Conservation (phyloP, 2,329 filamentous ascomycete genomes). For the Coniochaeta ligniaria region DNA sequence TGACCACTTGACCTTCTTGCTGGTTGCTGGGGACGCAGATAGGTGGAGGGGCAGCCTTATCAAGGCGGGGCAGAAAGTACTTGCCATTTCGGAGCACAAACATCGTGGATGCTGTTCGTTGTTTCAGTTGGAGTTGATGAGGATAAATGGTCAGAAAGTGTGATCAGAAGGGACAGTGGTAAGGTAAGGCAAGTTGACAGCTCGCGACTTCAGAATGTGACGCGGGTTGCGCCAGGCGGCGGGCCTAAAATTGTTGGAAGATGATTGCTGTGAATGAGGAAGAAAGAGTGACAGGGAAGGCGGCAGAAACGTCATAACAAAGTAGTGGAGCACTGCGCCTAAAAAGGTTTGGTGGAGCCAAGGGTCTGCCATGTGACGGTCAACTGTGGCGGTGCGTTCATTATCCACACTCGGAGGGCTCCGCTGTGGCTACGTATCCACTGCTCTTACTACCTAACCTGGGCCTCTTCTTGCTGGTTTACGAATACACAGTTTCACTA, state of each 20-base stretch:
- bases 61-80: slow-evolving; percentile 12
- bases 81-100: slow-evolving; percentile 35
- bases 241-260: background rate
- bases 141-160: background rate
- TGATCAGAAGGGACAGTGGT: background rate
- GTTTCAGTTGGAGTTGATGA: background rate
- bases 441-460: too few species aligned
- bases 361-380: too few species aligned
- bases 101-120: slow-evolving; percentile 19
- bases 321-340: background rate
- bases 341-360: too few species aligned
- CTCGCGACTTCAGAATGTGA: background rate
- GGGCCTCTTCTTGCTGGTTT: too few species aligned
- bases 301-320: background rate
- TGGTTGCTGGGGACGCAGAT: slow-evolving; percentile 40
- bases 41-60: slow-evolving; percentile 1
- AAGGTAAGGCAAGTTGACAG: background rate
- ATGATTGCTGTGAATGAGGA: background rate
- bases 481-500: too few species aligned
- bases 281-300: background rate
- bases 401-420: too few species aligned
- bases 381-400: too few species aligned
- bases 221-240: background rate
- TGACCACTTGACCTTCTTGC: background rate
- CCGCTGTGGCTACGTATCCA: too few species aligned